These are phyloP conservation scores for Picea sitchensis DNA, from an alignment of 75 land plant genomes.

Conservation along the genomic window DNA sequence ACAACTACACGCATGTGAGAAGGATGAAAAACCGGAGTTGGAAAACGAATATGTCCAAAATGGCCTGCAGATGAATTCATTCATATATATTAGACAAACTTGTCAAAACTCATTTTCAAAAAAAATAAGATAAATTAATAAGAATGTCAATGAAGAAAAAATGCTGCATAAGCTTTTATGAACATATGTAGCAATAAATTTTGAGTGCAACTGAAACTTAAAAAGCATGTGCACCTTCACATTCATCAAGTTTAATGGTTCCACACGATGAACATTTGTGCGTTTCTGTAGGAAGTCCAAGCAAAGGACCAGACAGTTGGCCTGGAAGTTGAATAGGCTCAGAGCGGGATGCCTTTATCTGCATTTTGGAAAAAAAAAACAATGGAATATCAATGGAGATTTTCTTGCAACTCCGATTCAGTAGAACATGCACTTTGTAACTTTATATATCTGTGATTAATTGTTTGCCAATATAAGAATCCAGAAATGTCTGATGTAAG, in stretches of 20 bases:
- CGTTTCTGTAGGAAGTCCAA: conserved; percentile 70
- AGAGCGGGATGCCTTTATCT: background rate
- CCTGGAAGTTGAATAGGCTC: conserved; percentile 42
- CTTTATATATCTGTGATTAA: too few relatives aligned
- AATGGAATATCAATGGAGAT: too few relatives aligned
- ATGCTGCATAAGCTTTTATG: background rate
- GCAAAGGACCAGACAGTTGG: conserved; percentile 61
- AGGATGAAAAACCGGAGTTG: conserved; percentile 10
- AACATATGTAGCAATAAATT: background rate
- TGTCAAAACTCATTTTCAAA: background rate
- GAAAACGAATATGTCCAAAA: conserved; percentile 9
- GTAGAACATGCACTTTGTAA: too few relatives aligned
- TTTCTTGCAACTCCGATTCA: too few relatives aligned
- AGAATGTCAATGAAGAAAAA: background rate
- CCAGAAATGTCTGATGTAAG: too few relatives aligned
- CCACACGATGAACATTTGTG: conserved; percentile 89
- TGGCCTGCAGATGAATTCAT: conserved; percentile 10
- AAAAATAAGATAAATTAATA: background rate
- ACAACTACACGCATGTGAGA: background rate
- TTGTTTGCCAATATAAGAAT: too few relatives aligned
- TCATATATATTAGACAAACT: background rate
- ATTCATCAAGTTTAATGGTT: conserved; percentile 51
- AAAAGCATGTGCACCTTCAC: conserved; percentile 55
- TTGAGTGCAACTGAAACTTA: background rate
- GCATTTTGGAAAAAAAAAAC: background rate